These are phyloP conservation scores for Phalaenopsis equestris DNA, from an alignment of 106 monocot genomes.

Conservation along the genomic window DNA sequence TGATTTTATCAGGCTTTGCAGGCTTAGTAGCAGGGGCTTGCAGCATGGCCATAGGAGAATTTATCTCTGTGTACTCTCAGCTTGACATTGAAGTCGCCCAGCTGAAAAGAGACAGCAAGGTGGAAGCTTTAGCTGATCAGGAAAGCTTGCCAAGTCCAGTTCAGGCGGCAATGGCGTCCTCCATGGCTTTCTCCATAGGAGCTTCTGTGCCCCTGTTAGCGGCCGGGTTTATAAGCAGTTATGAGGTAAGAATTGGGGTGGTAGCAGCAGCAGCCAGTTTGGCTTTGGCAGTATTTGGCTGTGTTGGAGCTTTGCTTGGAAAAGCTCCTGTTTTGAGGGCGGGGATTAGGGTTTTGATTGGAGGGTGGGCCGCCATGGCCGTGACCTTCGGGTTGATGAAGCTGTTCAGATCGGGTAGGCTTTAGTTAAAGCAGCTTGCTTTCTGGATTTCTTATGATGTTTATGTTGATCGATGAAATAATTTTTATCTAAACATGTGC, in stretches of 20 bases:
- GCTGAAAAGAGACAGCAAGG: constrained; percentile 17
- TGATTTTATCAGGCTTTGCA: constrained; percentile 55
- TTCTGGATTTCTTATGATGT: no score
- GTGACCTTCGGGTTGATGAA: constrained; percentile 59
- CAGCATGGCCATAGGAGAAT: constrained; percentile 87
- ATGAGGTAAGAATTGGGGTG: constrained; percentile 41
- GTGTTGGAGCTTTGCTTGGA: constrained; percentile 46
- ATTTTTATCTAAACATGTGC: no score
- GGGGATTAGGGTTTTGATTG: constrained; percentile 27
- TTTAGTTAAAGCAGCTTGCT: no score
- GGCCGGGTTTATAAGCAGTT: constrained; percentile 33
- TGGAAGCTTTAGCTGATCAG: no score
- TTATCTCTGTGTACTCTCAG: constrained; percentile 66
- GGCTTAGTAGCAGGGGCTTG: constrained; percentile 67
- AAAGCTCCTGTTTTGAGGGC: constrained; percentile 36
- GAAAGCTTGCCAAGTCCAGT: constrained; percentile 33
- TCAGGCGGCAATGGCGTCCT: constrained; percentile 67
- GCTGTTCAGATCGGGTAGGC: constrained; percentile 25
- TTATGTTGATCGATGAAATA: no score
- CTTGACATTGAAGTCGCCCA: constrained; percentile 51
- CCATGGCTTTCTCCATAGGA: constrained; percentile 50
- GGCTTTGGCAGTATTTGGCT: constrained; percentile 46
- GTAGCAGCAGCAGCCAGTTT: constrained; percentile 33
- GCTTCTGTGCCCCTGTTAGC: constrained; percentile 53
- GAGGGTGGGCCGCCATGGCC: constrained; percentile 62